phyloP scores from a whole-genome alignment of 2,329 filamentous ascomycete species.

The Alternaria arbusti region DNA sequence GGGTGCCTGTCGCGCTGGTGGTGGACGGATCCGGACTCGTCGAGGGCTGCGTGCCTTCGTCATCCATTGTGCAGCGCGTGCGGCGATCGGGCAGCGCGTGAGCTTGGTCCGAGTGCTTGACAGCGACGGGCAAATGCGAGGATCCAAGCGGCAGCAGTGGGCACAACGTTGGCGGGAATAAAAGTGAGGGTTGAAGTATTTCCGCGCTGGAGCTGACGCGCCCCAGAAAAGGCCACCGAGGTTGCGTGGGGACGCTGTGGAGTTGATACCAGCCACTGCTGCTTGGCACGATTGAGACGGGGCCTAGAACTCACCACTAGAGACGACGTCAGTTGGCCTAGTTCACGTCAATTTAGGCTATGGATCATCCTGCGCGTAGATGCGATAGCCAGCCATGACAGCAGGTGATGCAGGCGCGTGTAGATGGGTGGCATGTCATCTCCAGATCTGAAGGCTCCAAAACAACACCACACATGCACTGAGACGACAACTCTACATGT shows the following conservation, averaged over 20 bases:
- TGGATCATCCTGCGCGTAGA: neutral
- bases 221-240: slow-evolving; percentile 14
- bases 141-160: slow-evolving; percentile 17
- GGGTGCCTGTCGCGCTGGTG: slow-evolving; percentile 12
- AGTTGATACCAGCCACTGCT: slow-evolving; percentile 21
- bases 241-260: slow-evolving; percentile 14
- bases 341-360: neutral
- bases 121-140: slow-evolving; percentile 1
- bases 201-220: slow-evolving; percentile 19
- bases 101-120: neutral
- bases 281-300: neutral
- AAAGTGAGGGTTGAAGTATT: slow-evolving; percentile 25
- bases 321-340: neutral
- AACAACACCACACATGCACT: too few relatives aligned
- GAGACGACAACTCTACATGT: neutral
- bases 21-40: slow-evolving; percentile 27
- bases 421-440: neutral
- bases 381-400: neutral
- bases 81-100: neutral
- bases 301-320: neutral
- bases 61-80: slow-evolving; percentile 9
- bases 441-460: too few relatives aligned
- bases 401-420: neutral
- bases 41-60: slow-evolving; percentile 21
- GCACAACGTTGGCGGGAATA: slow-evolving; percentile 37